Conservation (phyloP, 2,329 filamentous ascomycete genomes). For the Penicillium sp. region DNA sequence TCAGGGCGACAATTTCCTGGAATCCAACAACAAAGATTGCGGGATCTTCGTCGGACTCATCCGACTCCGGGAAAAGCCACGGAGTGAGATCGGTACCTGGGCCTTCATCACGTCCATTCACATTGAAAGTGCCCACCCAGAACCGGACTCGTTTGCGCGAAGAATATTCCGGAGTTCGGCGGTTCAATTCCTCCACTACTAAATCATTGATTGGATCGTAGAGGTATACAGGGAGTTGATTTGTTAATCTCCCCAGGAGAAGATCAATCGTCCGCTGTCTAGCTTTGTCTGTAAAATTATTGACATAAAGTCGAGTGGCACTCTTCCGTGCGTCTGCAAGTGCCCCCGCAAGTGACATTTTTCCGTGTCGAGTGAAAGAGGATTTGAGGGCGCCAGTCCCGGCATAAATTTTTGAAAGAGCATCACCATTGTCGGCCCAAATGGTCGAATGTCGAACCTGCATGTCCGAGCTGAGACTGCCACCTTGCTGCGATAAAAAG, state of each 20-base stretch:
- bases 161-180: constrained; percentile 67
- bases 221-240: constrained; percentile 77
- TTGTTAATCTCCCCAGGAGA: constrained; percentile 78
- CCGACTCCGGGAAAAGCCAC: constrained; percentile 71
- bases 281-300: constrained; percentile 93
- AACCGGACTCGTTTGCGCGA: constrained; percentile 72
- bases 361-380: constrained; percentile 89
- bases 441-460: constrained; percentile 89
- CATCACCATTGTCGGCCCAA: constrained; percentile 97
- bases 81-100: constrained; percentile 74
- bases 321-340: constrained; percentile 95
- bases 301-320: constrained; percentile 90
- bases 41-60: constrained; percentile 61
- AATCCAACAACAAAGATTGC: constrained; percentile 90
- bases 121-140: constrained; percentile 86
- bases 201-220: constrained; percentile 95
- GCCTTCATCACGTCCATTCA: constrained; percentile 83
- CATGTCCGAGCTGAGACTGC: constrained; percentile 72
- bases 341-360: constrained; percentile 91
- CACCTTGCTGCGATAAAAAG: constrained; percentile 71
- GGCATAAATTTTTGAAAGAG: constrained; percentile 90
- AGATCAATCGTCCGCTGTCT: constrained; percentile 94
- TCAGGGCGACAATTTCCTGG: constrained; percentile 97
- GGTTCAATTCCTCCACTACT: constrained; percentile 72
- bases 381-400: constrained; percentile 94